phyloP scores from a whole-genome alignment of 1,139 yeast species.

The Yamadazyma membranifaciens region DNA sequence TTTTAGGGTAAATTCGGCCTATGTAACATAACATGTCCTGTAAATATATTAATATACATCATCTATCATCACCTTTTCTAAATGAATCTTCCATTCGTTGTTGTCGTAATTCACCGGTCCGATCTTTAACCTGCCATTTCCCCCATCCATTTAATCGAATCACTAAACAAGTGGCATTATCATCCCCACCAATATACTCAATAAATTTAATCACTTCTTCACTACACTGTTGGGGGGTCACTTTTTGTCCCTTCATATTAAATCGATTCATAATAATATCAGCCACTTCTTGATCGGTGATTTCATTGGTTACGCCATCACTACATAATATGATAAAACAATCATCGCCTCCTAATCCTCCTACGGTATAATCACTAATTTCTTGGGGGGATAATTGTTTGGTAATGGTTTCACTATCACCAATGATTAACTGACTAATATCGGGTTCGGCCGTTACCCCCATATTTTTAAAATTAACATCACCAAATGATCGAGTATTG shows the following conservation, averaged over 20 bases:
- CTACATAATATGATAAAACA: conserved; percentile 73
- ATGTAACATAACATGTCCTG: neutral
- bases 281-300: conserved; percentile 88
- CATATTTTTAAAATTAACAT: conserved; percentile 68
- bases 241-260: conserved; percentile 66
- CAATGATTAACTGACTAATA: conserved; percentile 62
- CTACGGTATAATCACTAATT: conserved; percentile 40
- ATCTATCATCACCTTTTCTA: conserved; percentile 29
- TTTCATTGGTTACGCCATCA: conserved; percentile 82
- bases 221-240: conserved; percentile 85
- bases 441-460: conserved; percentile 96
- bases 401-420: conserved; percentile 42
- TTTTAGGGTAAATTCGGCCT: too few relatives aligned
- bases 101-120: conserved; percentile 81
- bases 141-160: conserved; percentile 90
- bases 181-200: conserved; percentile 88
- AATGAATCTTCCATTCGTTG: conserved; percentile 56
- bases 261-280: conserved; percentile 78
- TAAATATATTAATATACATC: neutral
- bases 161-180: conserved; percentile 88
- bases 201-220: conserved; percentile 81
- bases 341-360: conserved; percentile 74
- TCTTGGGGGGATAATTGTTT: conserved; percentile 37
- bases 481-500: conserved; percentile 94
- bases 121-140: conserved; percentile 77